Evolutionary conservation across 2,329 filamentous ascomycete species (phyloP), one percentile per base, ranked within the genome.

Genomic region (Aaosphaeria pasadenensis): DNA sequence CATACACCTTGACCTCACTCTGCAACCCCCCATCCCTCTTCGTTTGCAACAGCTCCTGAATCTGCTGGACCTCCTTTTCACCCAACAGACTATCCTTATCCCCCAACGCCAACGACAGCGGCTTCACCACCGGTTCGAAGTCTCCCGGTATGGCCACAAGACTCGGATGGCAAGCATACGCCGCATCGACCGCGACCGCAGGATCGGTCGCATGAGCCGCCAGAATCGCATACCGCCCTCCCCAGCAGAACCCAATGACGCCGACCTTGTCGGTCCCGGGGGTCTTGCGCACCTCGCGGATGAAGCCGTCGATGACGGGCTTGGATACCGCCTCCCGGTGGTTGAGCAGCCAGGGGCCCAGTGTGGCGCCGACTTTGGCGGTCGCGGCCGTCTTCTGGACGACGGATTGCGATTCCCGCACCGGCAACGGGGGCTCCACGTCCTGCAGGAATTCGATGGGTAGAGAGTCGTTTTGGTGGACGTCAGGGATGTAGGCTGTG

Each of bases 281-380:
- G 5, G 67, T 66, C 46, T 55, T 56, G 28, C 70, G 61, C 5
- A 76, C 60, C 17, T 69, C 54, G 41, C 66, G 63, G 50, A 75
- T 71, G 59, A 75, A 76, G 39, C 63, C 64, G 32, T 74, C 70
- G 47, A 76, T 72, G n/a, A 76, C 46, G 0, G 74, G 74, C 46
- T 70, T 68, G 4, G 66, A 52, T 7, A 75, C 69, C 9, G 50
- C 67, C 55, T 77, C 74, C 30, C 72, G 64, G 55, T 77, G 73
- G 50, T 64, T 71, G 29, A 69, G 49, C 7, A 77, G 60, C 74
- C 73, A 77, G 1, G 74, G 71, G 0, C 69, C 70, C 0, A 11
- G 68, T 66, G 44, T 66, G 5, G 69, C 67, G 42, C 67, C 69
- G 11, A 74, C 65, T 31, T 64, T 66, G 13, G 72, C 72, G 2